Evolutionary conservation across 352 stramenopile species (phyloP), one percentile per base, ranked within the genome.

Genomic region (Thraustochytrium sp.): DNA sequence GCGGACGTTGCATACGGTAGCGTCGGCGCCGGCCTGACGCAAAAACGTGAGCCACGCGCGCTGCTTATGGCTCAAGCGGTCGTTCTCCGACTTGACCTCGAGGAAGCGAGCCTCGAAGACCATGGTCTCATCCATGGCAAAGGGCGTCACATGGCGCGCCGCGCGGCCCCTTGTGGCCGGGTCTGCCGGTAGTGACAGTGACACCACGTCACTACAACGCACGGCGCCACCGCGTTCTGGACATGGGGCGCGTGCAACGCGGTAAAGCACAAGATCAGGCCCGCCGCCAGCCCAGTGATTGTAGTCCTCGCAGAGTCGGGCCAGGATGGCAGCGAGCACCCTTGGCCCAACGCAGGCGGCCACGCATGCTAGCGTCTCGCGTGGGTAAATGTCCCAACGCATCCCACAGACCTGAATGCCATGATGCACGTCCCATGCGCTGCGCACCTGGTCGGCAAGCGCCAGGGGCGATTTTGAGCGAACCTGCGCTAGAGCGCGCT

Each of bases 21-120:
- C 82, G 34, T 91, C 84, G 0, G 94, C 80, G n/a, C 88, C 86
- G 34, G 92, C 82, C 2, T 92, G 80, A 37, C 86, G 90, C 31
- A 96, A 74, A 2, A 93, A 80, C 11, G 92, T 65, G 1, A 96
- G 82, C 92, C 92, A 95, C 0, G 92, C 84, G n/a, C 89, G 48
- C 63, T 96, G 92, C 54, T 94, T 92, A 77, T 93, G 90, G 49
- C 90, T 94, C 0, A 96, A 86, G 49, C 89, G 89, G 68, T 96
- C 92, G 21, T 91, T 89, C 36, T 92, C 91, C 0, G 91, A 91
- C 80, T 96, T 96, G 16, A 96, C 92, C 86, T 96, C 92, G 21
- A 96, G 40, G 59, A 72, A 72, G 16, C 90, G 2, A 94, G 74
- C 80, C 92, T 92, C 26, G 93, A 55, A 9, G 87, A 13, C 87